Percentiles rank a stretch among this genome's conserved stretches.
Conservation (phyloP, 306 rosid species). For the Hylodesmum podocarpum region DNA sequence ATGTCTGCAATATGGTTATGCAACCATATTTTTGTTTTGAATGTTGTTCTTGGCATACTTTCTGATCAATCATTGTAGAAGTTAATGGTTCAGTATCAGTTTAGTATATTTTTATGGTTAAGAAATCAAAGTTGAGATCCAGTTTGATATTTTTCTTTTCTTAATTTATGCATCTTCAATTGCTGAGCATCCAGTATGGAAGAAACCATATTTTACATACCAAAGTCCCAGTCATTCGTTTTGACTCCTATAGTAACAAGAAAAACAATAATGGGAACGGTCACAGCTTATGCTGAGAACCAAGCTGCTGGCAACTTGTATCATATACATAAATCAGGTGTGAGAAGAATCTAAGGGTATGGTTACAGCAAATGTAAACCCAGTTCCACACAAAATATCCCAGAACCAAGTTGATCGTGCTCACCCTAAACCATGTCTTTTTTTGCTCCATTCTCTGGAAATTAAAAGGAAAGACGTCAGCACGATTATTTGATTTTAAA, state of each 20-base stretch:
- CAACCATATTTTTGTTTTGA: not conserved
- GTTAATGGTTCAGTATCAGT: no score
- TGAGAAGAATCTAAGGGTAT: constrained; percentile 25
- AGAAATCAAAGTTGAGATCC: no score
- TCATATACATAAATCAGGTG: not conserved
- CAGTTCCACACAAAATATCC: constrained; percentile 85
- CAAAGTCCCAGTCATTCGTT: not conserved
- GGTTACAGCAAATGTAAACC: constrained; percentile 66
- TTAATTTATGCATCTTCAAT: not conserved
- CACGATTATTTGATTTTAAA: not conserved
- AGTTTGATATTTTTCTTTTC: not conserved
- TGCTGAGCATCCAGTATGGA: not conserved
- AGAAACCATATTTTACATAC: constrained; percentile 9
- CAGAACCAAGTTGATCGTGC: no score
- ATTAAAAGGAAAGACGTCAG: constrained; percentile 8
- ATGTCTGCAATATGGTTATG: not conserved
- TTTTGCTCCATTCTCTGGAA: constrained; percentile 56
- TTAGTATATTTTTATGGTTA: no score
- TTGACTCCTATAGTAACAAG: not conserved
- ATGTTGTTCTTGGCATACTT: not conserved
- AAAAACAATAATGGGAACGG: no score
- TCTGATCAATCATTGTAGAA: not conserved
- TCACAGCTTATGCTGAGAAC: not conserved
- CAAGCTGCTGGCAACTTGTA: not conserved
- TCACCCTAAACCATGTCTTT: constrained; percentile 87